phyloP scores from a whole-genome alignment of 352 stramenopile genomes.

The Pythium phragmitis region DNA sequence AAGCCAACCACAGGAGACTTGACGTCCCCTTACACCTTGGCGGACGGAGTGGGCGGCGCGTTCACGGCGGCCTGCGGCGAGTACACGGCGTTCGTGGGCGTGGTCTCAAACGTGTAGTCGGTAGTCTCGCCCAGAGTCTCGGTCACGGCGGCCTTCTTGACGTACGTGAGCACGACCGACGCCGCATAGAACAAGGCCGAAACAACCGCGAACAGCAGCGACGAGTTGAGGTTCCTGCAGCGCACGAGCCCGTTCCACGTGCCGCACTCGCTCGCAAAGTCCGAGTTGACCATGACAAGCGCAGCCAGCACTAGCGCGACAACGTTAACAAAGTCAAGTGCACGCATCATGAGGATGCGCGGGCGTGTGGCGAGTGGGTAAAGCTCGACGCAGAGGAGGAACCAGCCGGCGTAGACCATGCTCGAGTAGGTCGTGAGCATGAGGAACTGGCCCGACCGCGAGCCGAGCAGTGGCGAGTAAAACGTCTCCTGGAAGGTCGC shows the following conservation, averaged over 20 bases:
- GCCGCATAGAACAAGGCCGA: constrained; percentile 31
- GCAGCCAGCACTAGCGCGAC: constrained; percentile 27
- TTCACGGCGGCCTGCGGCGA: constrained; percentile 12
- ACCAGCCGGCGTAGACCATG: constrained; percentile 28
- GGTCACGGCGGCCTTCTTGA: constrained; percentile 12
- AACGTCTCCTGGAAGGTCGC: constrained; percentile 15
- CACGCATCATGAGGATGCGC: constrained; percentile 27
- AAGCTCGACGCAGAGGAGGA: constrained; percentile 24
- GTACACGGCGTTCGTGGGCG: constrained; percentile 17
- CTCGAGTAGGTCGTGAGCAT: constrained; percentile 34
- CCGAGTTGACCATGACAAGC: constrained; percentile 11
- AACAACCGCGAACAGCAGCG: constrained; percentile 37
- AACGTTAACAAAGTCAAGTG: constrained; percentile 22
- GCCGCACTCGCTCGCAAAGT: constrained; percentile 36
- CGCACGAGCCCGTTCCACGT: constrained; percentile 30
- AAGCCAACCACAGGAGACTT: too few relatives aligned
- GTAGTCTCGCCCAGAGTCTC: background rate
- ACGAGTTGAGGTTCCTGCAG: constrained; percentile 42
- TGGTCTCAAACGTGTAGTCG: constrained; percentile 24
- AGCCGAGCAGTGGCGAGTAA: constrained; percentile 13
- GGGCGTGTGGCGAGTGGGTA: constrained; percentile 35
- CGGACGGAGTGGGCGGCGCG: constrained; percentile 21
- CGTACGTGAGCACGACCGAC: constrained; percentile 39
- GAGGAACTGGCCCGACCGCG: constrained; percentile 20
- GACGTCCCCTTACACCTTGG: constrained; percentile 22